Base-by-base conservation (phyloP, 75 land plant species). In the Pinus taeda region DNA sequence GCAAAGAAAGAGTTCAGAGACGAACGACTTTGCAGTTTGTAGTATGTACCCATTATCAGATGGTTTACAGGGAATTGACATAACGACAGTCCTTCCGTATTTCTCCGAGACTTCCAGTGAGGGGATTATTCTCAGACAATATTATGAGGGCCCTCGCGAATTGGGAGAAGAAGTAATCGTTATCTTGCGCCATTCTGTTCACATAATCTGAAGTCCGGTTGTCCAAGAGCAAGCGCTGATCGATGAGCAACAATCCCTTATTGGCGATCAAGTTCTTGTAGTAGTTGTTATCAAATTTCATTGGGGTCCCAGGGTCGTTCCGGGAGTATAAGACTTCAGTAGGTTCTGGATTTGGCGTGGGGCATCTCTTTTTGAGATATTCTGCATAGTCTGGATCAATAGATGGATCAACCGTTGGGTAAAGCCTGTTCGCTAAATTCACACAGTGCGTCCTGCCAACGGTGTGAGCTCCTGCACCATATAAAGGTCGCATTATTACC, bases 341-440 rank as follows among this genome's bases (percentile, higher is more conserved):
- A 3, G 79, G 74, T 30, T 81, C 85, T 1, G 84, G 63, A 57
- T 60, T 71, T 21, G 78, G 49, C 17, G 65, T 56, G 12, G 85
- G 85, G 59, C 85, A 84, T 49, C 85, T 39, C 36, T 14, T 37
- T 62, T 72, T 81, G 33, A 81, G 75, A 63, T 81, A 81, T 17
- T 3, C 45, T 37, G 85, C 57, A 22, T 76, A 84, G 17, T 36
- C 12, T 7, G 85, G 39, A 39, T 84, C 73, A 33, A 84, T 37
- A 6, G 63, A 71, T 18, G 85, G 71, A 57, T 84, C 85, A 45
- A 84, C 79, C 1, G 39, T 73, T 11, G 85, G 85, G 79, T 84
- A 84, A 20, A 84, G 84, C 79, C 85, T 70, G 15, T 76, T 59
- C 56, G 60, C 79, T 22, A 84, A 30, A 30, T 30, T 30, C 33